Conservation (phyloP, 768 basidiomycete genomes). For the Suillus lakei region DNA sequence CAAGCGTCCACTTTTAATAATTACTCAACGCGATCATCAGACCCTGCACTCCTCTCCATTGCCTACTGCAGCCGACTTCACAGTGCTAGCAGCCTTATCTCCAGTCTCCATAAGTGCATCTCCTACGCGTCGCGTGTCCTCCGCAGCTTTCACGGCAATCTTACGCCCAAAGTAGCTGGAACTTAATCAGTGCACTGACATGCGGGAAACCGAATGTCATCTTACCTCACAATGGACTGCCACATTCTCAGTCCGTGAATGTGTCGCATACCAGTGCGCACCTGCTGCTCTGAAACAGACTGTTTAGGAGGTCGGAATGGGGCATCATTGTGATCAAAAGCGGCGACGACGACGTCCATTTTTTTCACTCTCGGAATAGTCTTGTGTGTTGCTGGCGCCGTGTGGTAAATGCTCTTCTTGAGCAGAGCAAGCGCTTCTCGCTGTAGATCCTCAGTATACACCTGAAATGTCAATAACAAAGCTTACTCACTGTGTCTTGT, state of each 20-base stretch:
- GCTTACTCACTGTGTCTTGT: conserved; percentile 59
- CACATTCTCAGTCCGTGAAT: conserved; percentile 62
- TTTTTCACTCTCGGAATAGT: conserved; percentile 53
- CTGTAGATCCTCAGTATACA: conserved; percentile 31
- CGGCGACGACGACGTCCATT: conserved; percentile 50
- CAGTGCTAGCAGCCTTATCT: conserved; percentile 10
- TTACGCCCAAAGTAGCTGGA: conserved; percentile 53
- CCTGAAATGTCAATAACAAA: not conserved
- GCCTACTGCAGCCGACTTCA: not conserved
- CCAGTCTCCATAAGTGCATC: conserved; percentile 3
- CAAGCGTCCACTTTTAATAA: conserved; percentile 1
- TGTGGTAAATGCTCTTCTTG: conserved; percentile 60
- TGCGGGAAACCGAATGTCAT: not conserved
- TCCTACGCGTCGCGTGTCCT: conserved; percentile 18
- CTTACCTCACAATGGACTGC: conserved; percentile 56
- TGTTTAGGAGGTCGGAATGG: conserved; percentile 51
- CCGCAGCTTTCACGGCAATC: conserved; percentile 41
- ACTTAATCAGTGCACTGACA: not conserved
- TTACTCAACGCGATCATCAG: not conserved
- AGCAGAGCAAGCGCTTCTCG: conserved; percentile 57
- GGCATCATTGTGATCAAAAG: conserved; percentile 55
- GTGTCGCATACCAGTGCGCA: conserved; percentile 42
- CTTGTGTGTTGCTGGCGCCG: conserved; percentile 56
- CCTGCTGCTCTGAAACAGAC: conserved; percentile 62
- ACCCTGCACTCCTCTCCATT: not conserved